phyloP scores from a whole-genome alignment of 164 flowering plant species.

The Tetrastigma voinierianum region DNA sequence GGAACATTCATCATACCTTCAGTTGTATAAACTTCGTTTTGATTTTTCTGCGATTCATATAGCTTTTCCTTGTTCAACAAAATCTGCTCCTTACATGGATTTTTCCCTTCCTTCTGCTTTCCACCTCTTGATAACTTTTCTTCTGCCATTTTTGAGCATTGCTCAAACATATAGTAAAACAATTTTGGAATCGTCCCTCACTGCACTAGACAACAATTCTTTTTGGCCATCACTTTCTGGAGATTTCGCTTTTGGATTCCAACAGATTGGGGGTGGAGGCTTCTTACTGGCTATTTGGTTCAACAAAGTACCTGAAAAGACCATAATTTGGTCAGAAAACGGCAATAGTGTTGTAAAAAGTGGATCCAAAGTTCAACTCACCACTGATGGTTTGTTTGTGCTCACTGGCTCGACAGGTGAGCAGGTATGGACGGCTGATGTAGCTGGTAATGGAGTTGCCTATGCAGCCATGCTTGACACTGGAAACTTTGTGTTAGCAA shows the following conservation, averaged over 20 bases:
- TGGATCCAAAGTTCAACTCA: background rate
- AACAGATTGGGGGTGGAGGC: background rate
- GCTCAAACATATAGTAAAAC: background rate
- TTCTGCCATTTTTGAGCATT: background rate
- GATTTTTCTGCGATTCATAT: too few species aligned
- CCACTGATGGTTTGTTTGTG: background rate
- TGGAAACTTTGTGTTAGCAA: constrained; percentile 11
- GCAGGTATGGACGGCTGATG: background rate
- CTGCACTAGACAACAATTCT: background rate
- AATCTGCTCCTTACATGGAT: background rate
- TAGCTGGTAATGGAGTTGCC: background rate
- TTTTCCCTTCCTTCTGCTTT: background rate
- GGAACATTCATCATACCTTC: too few species aligned
- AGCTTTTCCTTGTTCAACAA: too few species aligned
- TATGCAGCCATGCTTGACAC: background rate
- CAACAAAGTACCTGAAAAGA: background rate
- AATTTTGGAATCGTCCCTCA: background rate
- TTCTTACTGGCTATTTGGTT: background rate
- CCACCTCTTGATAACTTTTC: background rate
- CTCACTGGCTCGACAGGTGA: constrained; percentile 1
- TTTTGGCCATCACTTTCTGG: constrained; percentile 4
- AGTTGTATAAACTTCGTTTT: too few species aligned
- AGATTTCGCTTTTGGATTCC: constrained; percentile 3
- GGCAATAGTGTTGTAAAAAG: background rate
- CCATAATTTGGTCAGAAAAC: background rate